phyloP scores from a whole-genome alignment of 768 basidiomycete genomes.

The Russula compacta region DNA sequence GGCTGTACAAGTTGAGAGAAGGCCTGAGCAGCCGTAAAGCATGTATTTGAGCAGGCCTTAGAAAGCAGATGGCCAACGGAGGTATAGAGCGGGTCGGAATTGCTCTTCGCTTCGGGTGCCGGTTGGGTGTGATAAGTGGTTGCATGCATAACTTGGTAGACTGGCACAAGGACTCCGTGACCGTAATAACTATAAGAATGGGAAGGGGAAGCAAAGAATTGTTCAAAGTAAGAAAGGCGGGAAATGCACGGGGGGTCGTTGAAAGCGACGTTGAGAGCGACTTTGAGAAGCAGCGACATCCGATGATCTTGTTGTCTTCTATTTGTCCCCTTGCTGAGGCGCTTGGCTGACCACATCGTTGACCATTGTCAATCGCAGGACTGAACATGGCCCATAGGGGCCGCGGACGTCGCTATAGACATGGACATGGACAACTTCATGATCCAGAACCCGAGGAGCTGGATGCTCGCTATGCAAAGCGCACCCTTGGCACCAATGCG shows the following conservation, averaged over 20 bases:
- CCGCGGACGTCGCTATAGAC: too few species aligned
- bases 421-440: conserved; percentile 28
- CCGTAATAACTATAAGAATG: neutral
- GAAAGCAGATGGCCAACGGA: conserved; percentile 62
- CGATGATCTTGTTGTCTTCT: conserved; percentile 1
- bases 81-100: conserved; percentile 44
- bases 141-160: conserved; percentile 24
- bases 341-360: too few species aligned
- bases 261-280: neutral
- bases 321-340: neutral
- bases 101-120: conserved; percentile 25
- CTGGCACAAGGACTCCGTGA: neutral
- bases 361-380: conserved; percentile 38
- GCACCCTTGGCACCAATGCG: conserved; percentile 58
- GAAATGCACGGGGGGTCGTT: neutral
- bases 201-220: neutral
- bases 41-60: conserved; percentile 59
- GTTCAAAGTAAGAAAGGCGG: neutral
- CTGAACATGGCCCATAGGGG: too few species aligned
- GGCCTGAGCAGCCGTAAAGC: conserved; percentile 67
- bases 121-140: conserved; percentile 29
- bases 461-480: conserved; percentile 42
- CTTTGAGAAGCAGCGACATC: too few species aligned
- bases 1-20: conserved; percentile 70
- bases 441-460: conserved; percentile 43